phyloP scores from a whole-genome alignment of 192 early-diverging fungal species.

The Backusella mclennaniae region DNA sequence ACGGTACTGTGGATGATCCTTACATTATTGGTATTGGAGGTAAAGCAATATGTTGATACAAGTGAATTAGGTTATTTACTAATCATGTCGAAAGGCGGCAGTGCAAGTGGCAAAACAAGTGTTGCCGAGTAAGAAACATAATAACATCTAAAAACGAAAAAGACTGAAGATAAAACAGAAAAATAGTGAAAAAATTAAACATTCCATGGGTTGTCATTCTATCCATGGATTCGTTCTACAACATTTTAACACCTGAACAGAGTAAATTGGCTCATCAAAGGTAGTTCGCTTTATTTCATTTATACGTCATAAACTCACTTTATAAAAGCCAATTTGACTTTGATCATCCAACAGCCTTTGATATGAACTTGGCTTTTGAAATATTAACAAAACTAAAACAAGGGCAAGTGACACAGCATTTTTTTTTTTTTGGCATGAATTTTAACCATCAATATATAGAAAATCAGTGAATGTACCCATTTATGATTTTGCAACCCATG shows the following conservation, averaged over 20 bases:
- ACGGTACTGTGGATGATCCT: conserved; percentile 61
- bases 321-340: conserved; percentile 83
- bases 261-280: conserved; percentile 45
- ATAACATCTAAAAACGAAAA: neutral
- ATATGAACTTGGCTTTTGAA: conserved; percentile 73
- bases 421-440: neutral
- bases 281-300: conserved; percentile 26
- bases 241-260: conserved; percentile 76
- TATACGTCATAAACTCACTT: neutral
- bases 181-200: conserved; percentile 71
- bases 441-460: conserved; percentile 6
- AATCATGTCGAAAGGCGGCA: conserved; percentile 47
- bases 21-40: conserved; percentile 79
- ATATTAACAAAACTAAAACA: conserved; percentile 75
- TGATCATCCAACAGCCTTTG: conserved; percentile 91
- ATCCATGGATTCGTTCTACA: conserved; percentile 98
- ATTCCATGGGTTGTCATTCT: conserved; percentile 87
- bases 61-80: neutral
- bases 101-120: conserved; percentile 84
- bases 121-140: conserved; percentile 54
- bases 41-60: conserved; percentile 9
- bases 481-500: conserved; percentile 90
- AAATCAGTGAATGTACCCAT: conserved; percentile 80
- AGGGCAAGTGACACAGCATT: conserved; percentile 44
- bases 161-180: conserved; percentile 19